Evolutionary conservation across 2,329 filamentous ascomycete genomes (phyloP).

Genomic region (Penicillium brasilianum): DNA sequence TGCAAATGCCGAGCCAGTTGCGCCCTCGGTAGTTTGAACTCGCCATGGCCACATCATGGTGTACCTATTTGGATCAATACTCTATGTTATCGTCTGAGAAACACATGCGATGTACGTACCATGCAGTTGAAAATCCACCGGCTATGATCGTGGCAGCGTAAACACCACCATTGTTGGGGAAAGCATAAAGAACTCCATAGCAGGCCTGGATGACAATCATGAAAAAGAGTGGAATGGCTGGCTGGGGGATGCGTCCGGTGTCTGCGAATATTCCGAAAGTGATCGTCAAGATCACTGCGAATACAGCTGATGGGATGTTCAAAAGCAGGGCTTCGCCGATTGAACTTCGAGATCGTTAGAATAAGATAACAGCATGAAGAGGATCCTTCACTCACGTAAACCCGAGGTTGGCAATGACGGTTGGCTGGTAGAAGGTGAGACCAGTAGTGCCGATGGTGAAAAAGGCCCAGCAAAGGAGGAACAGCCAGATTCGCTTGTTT

Average conservation of each 20-base stretch:
- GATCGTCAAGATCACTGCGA: not conserved
- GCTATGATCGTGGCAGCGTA: not conserved
- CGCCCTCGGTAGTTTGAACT: not conserved
- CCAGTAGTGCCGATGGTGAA: not conserved
- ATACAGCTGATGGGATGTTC: not conserved
- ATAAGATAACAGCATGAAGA: not conserved
- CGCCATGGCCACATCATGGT: conserved; percentile 2
- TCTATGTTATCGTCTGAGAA: not conserved
- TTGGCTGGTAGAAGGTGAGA: not conserved
- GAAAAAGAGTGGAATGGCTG: not conserved
- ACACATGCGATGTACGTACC: not conserved
- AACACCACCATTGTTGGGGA: not conserved
- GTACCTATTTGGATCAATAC: not conserved
- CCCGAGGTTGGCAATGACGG: not conserved
- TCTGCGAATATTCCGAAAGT: not conserved
- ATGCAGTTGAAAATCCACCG: not conserved
- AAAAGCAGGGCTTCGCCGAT: not conserved
- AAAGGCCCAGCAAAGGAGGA: not conserved
- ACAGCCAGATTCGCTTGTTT: not conserved
- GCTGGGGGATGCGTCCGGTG: not conserved
- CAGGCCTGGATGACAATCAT: not conserved
- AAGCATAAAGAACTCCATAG: not conserved
- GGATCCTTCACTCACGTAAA: not conserved
- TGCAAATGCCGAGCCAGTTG: conserved; percentile 10
- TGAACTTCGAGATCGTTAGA: not conserved